Evolutionary conservation across 2,329 filamentous ascomycete species (phyloP).

Genomic region (Aspergillus versicolor): DNA sequence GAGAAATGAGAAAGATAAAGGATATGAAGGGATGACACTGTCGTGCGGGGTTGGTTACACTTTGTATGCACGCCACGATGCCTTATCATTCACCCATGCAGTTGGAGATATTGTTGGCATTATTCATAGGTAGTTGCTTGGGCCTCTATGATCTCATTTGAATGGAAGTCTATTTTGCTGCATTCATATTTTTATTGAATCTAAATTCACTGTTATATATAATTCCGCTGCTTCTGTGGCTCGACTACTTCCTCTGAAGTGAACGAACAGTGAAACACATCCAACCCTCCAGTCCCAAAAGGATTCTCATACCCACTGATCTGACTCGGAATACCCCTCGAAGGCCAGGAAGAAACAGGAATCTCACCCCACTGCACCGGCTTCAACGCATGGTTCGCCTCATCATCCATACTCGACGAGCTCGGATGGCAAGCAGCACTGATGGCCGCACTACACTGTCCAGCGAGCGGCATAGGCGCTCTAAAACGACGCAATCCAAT

Average conservation of each 20-base stretch:
- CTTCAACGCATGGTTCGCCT: not conserved
- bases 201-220: not conserved
- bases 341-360: not conserved
- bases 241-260: not conserved
- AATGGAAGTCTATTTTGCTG: too few relatives aligned
- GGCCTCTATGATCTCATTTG: too few relatives aligned
- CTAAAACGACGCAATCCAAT: constrained; percentile 5
- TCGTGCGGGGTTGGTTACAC: not conserved
- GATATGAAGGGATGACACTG: not conserved
- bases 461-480: not conserved
- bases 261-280: not conserved
- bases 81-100: too few relatives aligned
- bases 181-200: not conserved
- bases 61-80: too few relatives aligned
- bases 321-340: too few relatives aligned
- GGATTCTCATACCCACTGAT: too few relatives aligned
- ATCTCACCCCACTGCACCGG: constrained; percentile 2
- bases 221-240: not conserved
- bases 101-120: too few relatives aligned
- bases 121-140: too few relatives aligned
- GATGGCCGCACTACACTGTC: constrained; percentile 2
- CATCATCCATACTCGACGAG: not conserved
- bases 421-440: not conserved
- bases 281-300: too few relatives aligned
- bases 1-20: not conserved